Evolutionary conservation across 768 basidiomycete species (phyloP).

Genomic region (Tylopilus balloui): DNA sequence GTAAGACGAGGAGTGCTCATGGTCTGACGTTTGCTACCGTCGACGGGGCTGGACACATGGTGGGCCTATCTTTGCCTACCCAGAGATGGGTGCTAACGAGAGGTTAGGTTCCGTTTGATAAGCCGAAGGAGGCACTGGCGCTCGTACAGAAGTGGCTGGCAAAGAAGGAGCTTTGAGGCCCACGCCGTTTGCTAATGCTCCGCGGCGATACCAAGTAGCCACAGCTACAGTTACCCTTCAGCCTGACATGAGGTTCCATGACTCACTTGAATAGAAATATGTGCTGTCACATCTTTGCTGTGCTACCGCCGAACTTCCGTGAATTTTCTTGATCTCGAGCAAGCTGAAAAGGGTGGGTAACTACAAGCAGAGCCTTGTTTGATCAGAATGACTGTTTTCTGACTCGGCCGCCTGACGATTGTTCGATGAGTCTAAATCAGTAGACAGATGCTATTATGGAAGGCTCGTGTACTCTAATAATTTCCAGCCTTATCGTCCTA

Average conservation of each 20-base stretch:
- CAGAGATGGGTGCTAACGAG: conserved; percentile 3
- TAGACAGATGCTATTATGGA: no score
- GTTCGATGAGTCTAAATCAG: no score
- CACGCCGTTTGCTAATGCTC: no score
- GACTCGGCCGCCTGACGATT: no score
- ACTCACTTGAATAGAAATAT: background rate
- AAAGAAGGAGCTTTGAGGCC: conserved; percentile 17
- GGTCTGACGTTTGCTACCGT: conserved; percentile 68
- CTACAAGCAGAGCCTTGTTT: no score
- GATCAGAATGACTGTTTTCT: no score
- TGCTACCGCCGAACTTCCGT: background rate
- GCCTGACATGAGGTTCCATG: background rate
- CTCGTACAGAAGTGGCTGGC: conserved; percentile 49
- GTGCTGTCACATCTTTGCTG: background rate
- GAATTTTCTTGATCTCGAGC: background rate
- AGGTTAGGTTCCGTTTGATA: conserved; percentile 55
- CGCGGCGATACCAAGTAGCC: background rate
- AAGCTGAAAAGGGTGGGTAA: background rate
- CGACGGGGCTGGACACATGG: conserved; percentile 74
- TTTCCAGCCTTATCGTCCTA: no score
- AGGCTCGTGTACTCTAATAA: no score
- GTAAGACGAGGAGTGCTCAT: conserved; percentile 51
- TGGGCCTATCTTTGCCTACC: conserved; percentile 21
- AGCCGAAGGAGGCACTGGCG: conserved; percentile 49
- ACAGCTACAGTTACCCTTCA: background rate